Conservation (phyloP, 768 basidiomycete genomes). For the Boletus sp. region DNA sequence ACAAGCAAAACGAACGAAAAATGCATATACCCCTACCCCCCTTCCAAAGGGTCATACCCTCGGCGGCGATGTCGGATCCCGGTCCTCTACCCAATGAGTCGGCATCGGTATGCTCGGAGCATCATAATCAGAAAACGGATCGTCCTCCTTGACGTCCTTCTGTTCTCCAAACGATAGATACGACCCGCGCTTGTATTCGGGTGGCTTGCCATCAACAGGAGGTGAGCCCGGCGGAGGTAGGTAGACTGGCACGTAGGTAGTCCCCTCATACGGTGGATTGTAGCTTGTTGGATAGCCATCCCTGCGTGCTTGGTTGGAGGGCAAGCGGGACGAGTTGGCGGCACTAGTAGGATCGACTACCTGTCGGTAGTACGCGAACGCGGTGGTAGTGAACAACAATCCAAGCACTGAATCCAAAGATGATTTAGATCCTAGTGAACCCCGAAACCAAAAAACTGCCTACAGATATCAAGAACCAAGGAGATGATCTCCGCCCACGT, state of each 20-base stretch:
- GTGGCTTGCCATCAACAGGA: slow-evolving; percentile 44
- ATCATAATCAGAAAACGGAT: slow-evolving; percentile 58
- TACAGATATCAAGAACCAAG: slow-evolving; percentile 58
- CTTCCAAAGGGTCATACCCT: slow-evolving; percentile 5
- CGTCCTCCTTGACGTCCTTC: slow-evolving; percentile 38
- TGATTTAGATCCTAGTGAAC: not conserved
- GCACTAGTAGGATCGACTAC: slow-evolving; percentile 61
- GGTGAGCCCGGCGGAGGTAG: slow-evolving; percentile 53
- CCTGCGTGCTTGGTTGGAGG: slow-evolving; percentile 34
- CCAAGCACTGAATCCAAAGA: slow-evolving; percentile 44
- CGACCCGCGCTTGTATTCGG: slow-evolving; percentile 43
- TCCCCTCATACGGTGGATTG: slow-evolving; percentile 50
- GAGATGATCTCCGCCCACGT: slow-evolving; percentile 68
- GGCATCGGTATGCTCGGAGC: slow-evolving; percentile 32
- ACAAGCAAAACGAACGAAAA: not conserved
- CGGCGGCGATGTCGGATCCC: slow-evolving; percentile 35
- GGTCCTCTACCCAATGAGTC: slow-evolving; percentile 38
- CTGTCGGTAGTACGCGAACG: slow-evolving; percentile 75
- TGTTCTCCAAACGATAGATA: slow-evolving; percentile 28
- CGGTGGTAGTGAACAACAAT: slow-evolving; percentile 58
- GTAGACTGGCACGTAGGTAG: slow-evolving; percentile 34
- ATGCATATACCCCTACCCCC: not conserved
- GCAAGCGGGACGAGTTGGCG: slow-evolving; percentile 48
- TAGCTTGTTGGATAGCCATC: slow-evolving; percentile 50
- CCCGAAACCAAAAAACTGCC: slow-evolving; percentile 18